Evolutionary conservation across 371 early-diverging fungal genomes (phyloP), one percentile per base, ranked within the genome.

Genomic region (Cokeromyces recurvatus): DNA sequence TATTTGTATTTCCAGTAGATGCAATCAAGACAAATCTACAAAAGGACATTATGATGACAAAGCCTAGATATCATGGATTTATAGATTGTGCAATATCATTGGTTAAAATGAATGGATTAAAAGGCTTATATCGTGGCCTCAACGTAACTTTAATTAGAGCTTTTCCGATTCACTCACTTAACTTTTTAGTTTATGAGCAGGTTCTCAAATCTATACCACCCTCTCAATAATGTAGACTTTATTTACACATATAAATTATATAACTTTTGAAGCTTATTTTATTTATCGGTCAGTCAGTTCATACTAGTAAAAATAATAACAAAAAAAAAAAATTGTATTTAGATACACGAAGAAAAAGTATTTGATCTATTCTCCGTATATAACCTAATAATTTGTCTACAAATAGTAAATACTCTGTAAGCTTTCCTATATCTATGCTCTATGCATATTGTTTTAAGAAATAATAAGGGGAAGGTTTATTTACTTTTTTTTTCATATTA

Each of bases 151-250:
- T 89, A 8, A 68, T 89, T 21, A 69, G 91, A 9, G 90, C 90
- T 12, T 84, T 89, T 48, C 91, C 91, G 6, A 80, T 91, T 47
- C 91, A 91, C 60, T 81, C 86, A 6, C 66, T 91, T 20, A 87
- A 87, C 59, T 87, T 89, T 70, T 66, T 86, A 9, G 87, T 89
- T 9, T 87, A 87, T 48, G 88, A 87, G 59, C 79, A 78, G 43
- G 83, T 84, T 32, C 68, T 77, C 51, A 57, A 61, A 51, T 36
- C 46, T 6, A 68, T 68, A 25, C 68, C 68, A 27, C 54, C 55
- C 37, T 32, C 44, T 20, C 32, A 19, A 14, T 10, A 47, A 38
- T 43, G 32, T 27, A 27, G 29, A 27, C 11, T 7, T 27, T 27
- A 27, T 27, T 7, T 5, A 27, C 5, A 11, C 20, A n/a, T 24